phyloP scores from a whole-genome alignment of 2,329 filamentous ascomycete species.

The Cordyceps fumosorosea region DNA sequence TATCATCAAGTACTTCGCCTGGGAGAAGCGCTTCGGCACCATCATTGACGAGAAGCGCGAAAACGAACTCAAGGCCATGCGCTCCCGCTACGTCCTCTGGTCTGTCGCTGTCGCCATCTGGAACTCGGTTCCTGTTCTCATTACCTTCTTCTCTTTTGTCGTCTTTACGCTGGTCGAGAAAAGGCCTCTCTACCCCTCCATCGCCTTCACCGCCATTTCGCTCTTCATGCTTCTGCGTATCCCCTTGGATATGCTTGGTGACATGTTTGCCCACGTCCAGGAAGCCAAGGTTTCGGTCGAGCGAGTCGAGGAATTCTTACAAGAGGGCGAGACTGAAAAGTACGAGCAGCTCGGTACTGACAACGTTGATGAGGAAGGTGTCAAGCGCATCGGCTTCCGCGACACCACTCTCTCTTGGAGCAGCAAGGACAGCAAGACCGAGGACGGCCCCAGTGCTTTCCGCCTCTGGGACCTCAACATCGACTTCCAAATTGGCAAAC shows the following conservation, averaged over 20 bases:
- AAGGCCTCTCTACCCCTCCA: conserved; percentile 82
- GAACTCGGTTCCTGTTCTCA: conserved; percentile 91
- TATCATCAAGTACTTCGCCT: conserved; percentile 99
- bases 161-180: conserved; percentile 86
- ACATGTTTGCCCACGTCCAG: conserved; percentile 98
- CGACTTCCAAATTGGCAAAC: conserved; percentile 73
- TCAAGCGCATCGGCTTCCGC: conserved; percentile 75
- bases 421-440: conserved; percentile 52
- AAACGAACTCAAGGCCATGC: conserved; percentile 69
- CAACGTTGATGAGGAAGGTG: conserved; percentile 60
- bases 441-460: conserved; percentile 67
- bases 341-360: conserved; percentile 74
- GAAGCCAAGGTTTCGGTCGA: conserved; percentile 96
- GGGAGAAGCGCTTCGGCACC: conserved; percentile 85
- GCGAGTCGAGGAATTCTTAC: conserved; percentile 89
- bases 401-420: conserved; percentile 88
- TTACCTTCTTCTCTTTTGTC: conserved; percentile 94
- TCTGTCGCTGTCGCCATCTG: conserved; percentile 86
- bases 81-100: conserved; percentile 84
- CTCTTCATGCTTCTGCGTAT: conserved; percentile 91
- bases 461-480: conserved; percentile 77
- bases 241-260: conserved; percentile 88
- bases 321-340: conserved; percentile 93
- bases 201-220: conserved; percentile 93
- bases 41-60: conserved; percentile 85